Conservation (phyloP, 768 basidiomycete genomes). For the Scleroderma bovista region DNA sequence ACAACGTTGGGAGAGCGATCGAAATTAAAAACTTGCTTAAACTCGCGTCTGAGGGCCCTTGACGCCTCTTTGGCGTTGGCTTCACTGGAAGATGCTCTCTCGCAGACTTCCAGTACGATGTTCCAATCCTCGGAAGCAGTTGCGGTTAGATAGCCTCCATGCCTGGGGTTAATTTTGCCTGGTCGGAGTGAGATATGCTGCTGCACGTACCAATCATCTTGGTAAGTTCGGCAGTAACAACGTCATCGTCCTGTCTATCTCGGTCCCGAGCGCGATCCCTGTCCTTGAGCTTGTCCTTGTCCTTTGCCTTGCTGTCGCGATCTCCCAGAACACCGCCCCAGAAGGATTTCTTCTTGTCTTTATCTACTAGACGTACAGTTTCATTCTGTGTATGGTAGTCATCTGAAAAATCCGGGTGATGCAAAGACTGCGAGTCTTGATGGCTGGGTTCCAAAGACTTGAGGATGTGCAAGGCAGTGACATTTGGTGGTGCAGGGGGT, state of each 20-base stretch:
- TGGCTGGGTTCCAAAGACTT: constrained; percentile 54
- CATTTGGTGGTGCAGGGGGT: constrained; percentile 25
- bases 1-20: constrained; percentile 6
- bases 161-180: constrained; percentile 1
- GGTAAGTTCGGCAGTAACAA: constrained; percentile 49
- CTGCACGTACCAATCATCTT: constrained; percentile 61
- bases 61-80: constrained; percentile 78
- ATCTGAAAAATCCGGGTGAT: constrained; percentile 24
- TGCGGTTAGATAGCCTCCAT: constrained; percentile 63
- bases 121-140: constrained; percentile 80
- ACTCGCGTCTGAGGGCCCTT: constrained; percentile 74
- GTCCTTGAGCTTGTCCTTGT: constrained; percentile 35
- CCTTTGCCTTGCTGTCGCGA: constrained; percentile 32
- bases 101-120: constrained; percentile 80
- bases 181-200: not conserved
- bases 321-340: constrained; percentile 41
- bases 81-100: constrained; percentile 70
- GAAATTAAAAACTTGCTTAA: constrained; percentile 52
- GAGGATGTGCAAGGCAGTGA: constrained; percentile 49
- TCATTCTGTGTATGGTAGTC: constrained; percentile 24
- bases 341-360: constrained; percentile 47
- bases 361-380: constrained; percentile 25
- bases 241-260: constrained; percentile 37
- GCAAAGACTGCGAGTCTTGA: constrained; percentile 13
- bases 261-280: constrained; percentile 27